phyloP scores from a whole-genome alignment of 2,329 filamentous ascomycete species.

The Trichoderma afroharzianum region DNA sequence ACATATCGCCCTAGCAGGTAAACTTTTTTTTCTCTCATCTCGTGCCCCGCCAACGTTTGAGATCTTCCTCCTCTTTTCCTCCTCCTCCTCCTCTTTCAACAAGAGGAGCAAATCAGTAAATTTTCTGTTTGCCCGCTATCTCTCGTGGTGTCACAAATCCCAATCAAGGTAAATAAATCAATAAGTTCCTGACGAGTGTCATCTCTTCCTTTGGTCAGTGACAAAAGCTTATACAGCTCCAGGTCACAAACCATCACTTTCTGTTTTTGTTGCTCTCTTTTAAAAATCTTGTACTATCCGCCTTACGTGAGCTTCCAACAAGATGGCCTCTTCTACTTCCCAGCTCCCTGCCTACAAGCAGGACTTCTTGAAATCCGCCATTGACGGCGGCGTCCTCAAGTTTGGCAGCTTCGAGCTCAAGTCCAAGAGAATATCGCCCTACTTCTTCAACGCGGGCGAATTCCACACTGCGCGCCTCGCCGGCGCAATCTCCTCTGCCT shows the following conservation, averaged over 20 bases:
- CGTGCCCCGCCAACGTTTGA: neutral
- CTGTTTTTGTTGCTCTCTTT: neutral
- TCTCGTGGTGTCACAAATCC: neutral
- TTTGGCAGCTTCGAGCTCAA: slow-evolving; percentile 89
- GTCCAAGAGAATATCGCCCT: slow-evolving; percentile 85
- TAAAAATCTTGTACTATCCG: neutral
- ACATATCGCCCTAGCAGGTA: neutral
- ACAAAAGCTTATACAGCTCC: slow-evolving; percentile 7
- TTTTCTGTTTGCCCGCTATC: neutral
- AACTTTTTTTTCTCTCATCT: neutral
- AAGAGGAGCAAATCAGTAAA: neutral
- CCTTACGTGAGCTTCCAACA: slow-evolving; percentile 12
- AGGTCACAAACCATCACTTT: neutral
- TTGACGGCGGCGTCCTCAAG: slow-evolving; percentile 67
- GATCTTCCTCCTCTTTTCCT: neutral
- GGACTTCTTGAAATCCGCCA: slow-evolving; percentile 66
- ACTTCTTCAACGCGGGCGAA: slow-evolving; percentile 96
- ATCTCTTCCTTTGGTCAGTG: neutral
- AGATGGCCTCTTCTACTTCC: slow-evolving; percentile 33
- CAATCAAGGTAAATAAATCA: neutral
- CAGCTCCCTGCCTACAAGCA: slow-evolving; percentile 63
- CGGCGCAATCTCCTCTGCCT: slow-evolving; percentile 73
- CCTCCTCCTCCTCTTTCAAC: neutral
- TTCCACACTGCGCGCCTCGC: slow-evolving; percentile 81
- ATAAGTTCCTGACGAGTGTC: neutral